Conservation (phyloP, 176 grass and related monocot genomes). For the Carex pumila region DNA sequence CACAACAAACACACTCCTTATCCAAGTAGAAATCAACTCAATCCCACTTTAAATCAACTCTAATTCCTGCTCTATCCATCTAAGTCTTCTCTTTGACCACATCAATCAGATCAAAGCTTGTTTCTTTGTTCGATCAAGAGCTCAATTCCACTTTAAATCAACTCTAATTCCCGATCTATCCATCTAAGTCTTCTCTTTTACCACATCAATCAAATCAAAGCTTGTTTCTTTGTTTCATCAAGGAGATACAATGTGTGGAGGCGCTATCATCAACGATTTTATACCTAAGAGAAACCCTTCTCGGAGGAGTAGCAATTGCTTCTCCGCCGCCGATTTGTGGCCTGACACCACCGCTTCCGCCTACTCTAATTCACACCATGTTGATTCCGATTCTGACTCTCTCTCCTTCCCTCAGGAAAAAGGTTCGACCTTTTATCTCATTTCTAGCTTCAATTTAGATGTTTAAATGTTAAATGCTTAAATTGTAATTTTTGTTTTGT, state of each 20-base stretch:
- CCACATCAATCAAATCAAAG: not conserved
- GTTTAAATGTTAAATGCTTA: not conserved
- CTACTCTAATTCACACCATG: not conserved
- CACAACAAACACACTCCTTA: not conserved
- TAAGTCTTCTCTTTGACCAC: not conserved
- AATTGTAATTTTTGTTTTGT: not conserved
- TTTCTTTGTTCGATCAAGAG: not conserved
- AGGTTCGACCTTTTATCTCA: slow-evolving; percentile 12
- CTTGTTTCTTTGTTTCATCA: not conserved
- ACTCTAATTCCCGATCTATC: not conserved
- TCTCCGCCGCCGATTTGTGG: slow-evolving; percentile 53
- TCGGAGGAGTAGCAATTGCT: not conserved
- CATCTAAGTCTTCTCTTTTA: not conserved
- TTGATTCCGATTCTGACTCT: slow-evolving; percentile 13
- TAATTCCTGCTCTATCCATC: not conserved
- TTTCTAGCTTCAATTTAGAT: not conserved
- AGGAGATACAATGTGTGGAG: slow-evolving; percentile 61
- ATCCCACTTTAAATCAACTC: not conserved
- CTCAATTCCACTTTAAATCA: not conserved
- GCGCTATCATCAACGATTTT: slow-evolving; percentile 77
- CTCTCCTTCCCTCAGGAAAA: slow-evolving; percentile 1
- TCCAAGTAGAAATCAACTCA: not conserved
- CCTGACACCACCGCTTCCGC: not conserved
- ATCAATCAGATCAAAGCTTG: not conserved
- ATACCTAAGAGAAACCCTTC: slow-evolving; percentile 32